Base-by-base conservation (phyloP, 2,329 filamentous ascomycete genomes). In the Ceratocystis colombiana region DNA sequence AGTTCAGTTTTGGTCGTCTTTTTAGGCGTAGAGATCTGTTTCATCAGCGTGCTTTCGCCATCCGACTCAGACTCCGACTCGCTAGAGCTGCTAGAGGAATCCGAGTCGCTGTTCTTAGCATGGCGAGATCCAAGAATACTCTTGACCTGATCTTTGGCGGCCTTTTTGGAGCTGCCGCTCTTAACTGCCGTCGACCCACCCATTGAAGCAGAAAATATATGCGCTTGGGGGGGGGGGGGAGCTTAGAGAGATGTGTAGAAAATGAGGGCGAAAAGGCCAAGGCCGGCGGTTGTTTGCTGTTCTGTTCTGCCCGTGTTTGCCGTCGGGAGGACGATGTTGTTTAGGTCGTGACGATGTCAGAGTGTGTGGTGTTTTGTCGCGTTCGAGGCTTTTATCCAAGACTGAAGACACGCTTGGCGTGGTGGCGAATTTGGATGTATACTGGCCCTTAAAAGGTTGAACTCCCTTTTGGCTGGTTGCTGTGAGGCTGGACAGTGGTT, bases 11-110 rank as follows among this genome's bases (percentile, higher is more conserved):
- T 65, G 44, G 69, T 67, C 17, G 63, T 57, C 41, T 69, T 61
- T 48, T 72, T 71, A 37, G 69, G 44, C 28, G 68, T 55, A 25
- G 69, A 69, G 45, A 59, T 66, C 64, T 68, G 64, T 61, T 68
- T 68, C 28, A 68, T 64, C 8, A 68, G 61, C 33, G 50, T 66
- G 66, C 33, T 15, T 61, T 70, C 68, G 65, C 69, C 68, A 41
- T 72, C 70, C 33, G 70, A 69, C 8, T 72, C 71, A 30, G 71
- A 71, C 8, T 72, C 71, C 33, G 71, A 71, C 53, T 73, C 73
- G 46, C 73, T 74, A 41, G 74, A 73, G 66, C 72, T 74, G 64
- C 68, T 70, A 1, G 69, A 70, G 15, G 70, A 69, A 28, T 72
- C 69, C 45, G 71, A 70, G 6, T 68, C 67, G 61, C 37, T 66